phyloP scores from a whole-genome alignment of 768 basidiomycete genomes.

The Lactarius deliciosus region DNA sequence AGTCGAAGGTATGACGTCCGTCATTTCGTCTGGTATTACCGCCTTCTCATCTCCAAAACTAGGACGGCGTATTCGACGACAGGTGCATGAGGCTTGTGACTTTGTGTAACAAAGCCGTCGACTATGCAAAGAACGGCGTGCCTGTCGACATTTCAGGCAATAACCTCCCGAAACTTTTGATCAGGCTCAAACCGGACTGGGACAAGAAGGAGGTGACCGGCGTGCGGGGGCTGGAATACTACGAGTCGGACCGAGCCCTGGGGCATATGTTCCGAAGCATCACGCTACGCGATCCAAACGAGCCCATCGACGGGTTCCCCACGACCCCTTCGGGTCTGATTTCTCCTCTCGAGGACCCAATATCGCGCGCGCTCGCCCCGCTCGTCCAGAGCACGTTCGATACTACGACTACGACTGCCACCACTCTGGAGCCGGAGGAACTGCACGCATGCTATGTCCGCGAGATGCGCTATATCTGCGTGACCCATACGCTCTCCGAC shows the following conservation, averaged over 20 bases:
- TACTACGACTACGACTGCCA: too few species aligned
- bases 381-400: conserved; percentile 4
- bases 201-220: conserved; percentile 44
- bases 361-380: conserved; percentile 12
- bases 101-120: conserved; percentile 68
- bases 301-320: conserved; percentile 24
- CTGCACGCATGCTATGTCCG: conserved; percentile 56
- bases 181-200: conserved; percentile 78
- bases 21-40: background rate
- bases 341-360: conserved; percentile 10
- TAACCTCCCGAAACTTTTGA: conserved; percentile 52
- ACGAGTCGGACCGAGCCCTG: conserved; percentile 66
- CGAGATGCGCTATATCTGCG: conserved; percentile 71
- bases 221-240: conserved; percentile 64
- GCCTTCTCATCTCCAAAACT: background rate
- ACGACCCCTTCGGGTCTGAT: background rate
- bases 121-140: conserved; percentile 77
- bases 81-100: conserved; percentile 58
- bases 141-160: conserved; percentile 50
- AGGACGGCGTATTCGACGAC: conserved; percentile 63
- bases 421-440: background rate
- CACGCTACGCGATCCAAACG: conserved; percentile 42
- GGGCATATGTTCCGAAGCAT: conserved; percentile 71
- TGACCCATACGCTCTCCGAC: conserved; percentile 63
- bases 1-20: conserved; percentile 54